A percentile compares a stretch with the other conserved stretches of the same genome.
phyloP scores from a whole-genome alignment of 2,329 filamentous ascomycete species.

The Arthrobotrys entomopaga region DNA sequence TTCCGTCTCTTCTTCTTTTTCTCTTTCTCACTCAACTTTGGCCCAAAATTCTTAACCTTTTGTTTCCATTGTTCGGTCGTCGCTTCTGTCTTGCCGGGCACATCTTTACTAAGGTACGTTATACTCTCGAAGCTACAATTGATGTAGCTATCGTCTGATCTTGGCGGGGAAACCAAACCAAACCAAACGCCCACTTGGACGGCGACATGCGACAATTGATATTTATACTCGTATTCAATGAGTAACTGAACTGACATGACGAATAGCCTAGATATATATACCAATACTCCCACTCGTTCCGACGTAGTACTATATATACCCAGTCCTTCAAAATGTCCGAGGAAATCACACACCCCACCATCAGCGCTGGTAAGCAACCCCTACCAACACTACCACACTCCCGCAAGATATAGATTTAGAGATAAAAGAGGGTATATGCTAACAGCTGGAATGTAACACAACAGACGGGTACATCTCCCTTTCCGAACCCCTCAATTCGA shows the following conservation, averaged over 20 bases:
- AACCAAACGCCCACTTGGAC: too few species aligned
- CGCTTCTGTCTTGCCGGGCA: slow-evolving; percentile 12
- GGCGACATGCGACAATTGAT: too few species aligned
- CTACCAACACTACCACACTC: slow-evolving; percentile 2
- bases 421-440: neutral
- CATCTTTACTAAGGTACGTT: slow-evolving; percentile 33
- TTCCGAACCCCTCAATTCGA: neutral
- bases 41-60: slow-evolving; percentile 23
- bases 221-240: too few species aligned
- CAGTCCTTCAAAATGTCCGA: slow-evolving; percentile 46
- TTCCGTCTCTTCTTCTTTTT: slow-evolving; percentile 12
- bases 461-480: slow-evolving; percentile 40
- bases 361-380: slow-evolving; percentile 38
- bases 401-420: too few species aligned
- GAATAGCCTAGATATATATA: slow-evolving; percentile 27
- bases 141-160: slow-evolving; percentile 7
- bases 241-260: slow-evolving; percentile 1
- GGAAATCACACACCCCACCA: slow-evolving; percentile 53
- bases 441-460: neutral
- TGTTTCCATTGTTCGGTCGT: slow-evolving; percentile 25
- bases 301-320: slow-evolving; percentile 10
- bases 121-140: neutral
- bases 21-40: slow-evolving; percentile 7
- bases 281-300: slow-evolving; percentile 14
- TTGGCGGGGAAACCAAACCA: neutral